Evolutionary conservation across 352 stramenopile genomes (phyloP), one percentile per base, ranked within the genome.

Genomic region (Blastocystis sp.): DNA sequence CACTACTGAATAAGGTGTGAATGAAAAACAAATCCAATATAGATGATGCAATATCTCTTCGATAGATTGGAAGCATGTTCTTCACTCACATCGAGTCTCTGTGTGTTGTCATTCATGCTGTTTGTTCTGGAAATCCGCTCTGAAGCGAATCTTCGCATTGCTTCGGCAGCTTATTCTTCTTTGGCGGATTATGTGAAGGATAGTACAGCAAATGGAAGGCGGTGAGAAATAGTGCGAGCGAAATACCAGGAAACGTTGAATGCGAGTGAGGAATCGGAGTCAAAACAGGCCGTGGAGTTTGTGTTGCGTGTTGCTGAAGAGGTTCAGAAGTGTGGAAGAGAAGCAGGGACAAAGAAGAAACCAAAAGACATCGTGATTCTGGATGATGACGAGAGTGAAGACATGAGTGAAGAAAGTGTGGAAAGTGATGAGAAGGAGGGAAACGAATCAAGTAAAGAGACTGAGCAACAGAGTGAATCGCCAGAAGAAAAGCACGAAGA

Each of bases 181-280:
- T 62, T 80, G 3, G 34, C 29, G 39, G 43, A 63, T 9, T 80
- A 64, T 50, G 13, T 80, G 39, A 61, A 80, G 39, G 69, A 80
- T n/a, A 61, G 69, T 80, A n/a, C 9, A 15, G 45, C 39, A 3
- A 9, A 41, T 26, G 11, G 2, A 23, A 80, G 26, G 29, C 18
- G 29, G 11, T 80, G 37, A 80, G 2, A 37, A 41, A 39, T 80
- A 80, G 69, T 41, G 5, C 9, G 55, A 34, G 69, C 61, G 45
- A 80, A 80, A 39, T 80, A 62, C 41, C 43, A 80, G 69, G 69
- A 80, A n/a, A 80, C 69, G 54, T 18, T 80, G 69, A 64, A 23
- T 23, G 47, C 15, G 3, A 50, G 11, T 29, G 69, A 80, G 23
- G 45, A 80, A 3, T 47, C 43, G 23, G 69, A 59, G 18, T 26